Conservation (phyloP, 495 filamentous ascomycete species). For the Talaromyces wortmannii region DNA sequence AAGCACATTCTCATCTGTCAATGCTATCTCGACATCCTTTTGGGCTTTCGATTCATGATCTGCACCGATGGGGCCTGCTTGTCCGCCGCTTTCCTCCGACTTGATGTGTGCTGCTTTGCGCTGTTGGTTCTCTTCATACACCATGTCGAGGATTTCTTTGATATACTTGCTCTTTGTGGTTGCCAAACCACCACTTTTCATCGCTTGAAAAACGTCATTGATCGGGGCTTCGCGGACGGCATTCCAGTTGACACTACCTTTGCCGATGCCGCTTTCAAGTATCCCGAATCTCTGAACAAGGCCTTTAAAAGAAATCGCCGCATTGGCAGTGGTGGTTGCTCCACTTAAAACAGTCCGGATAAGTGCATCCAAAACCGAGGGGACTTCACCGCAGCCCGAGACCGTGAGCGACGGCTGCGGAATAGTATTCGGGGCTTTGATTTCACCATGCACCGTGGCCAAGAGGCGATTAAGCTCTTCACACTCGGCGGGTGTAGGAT, state of each 20-base stretch:
- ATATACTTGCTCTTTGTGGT: conserved; percentile 69
- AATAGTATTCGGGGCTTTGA: conserved; percentile 58
- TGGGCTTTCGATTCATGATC: conserved; percentile 28
- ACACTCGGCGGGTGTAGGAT: conserved; percentile 67
- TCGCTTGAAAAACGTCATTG: conserved; percentile 61
- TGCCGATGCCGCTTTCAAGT: conserved; percentile 51
- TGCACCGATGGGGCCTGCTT: conserved; percentile 19
- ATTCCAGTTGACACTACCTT: conserved; percentile 84
- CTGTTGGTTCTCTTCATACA: conserved; percentile 60
- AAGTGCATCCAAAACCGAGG: conserved; percentile 82
- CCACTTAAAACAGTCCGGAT: conserved; percentile 77
- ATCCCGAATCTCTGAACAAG: conserved; percentile 65
- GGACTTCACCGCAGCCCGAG: conserved; percentile 90
- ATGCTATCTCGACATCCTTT: conserved; percentile 43
- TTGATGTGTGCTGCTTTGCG: conserved; percentile 29
- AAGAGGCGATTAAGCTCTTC: conserved; percentile 68
- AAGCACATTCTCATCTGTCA: conserved; percentile 49
- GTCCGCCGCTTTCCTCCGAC: conserved; percentile 7
- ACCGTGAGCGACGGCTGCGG: conserved; percentile 72
- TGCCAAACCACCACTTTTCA: conserved; percentile 63
- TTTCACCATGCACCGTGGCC: conserved; percentile 56
- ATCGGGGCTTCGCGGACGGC: conserved; percentile 59
- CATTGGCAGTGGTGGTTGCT: conserved; percentile 60
- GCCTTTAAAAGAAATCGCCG: conserved; percentile 62
- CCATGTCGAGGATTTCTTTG: conserved; percentile 74